Base-by-base conservation (phyloP, 805 yeast species). In the Starmerella floricola region DNA sequence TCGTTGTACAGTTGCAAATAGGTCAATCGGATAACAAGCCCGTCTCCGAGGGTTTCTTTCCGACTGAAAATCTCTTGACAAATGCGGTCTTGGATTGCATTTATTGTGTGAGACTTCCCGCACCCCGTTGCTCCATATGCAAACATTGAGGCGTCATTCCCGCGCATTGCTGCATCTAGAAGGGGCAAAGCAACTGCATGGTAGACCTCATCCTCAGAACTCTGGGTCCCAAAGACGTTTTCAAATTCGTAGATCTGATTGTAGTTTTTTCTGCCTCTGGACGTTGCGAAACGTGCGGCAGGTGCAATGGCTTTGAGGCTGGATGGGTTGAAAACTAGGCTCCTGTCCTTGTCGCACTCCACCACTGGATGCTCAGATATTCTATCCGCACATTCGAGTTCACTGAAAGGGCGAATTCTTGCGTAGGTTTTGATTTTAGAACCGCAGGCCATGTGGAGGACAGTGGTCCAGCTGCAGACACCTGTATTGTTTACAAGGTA, bases 111-210 rank as follows among this genome's bases (percentile, higher is more conserved):
- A 0, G 96, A 87, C 57, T 87, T 87, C n/a, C 97, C 97, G 60
- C 96, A 87, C 0, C 97, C 97, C 0, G 97, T 87, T 23, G 97
- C 66, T 1, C 97, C 97, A 58, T 87, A 87, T 0, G 97, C 96
- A 65, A 87, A 87, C 0, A 87, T 84, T 0, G 95, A 85, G 5
- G 94, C 79, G 58, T 88, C 86, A 61, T 66, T 83, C 0, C 96
- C 97, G 47, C 82, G 91, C 32, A 87, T 59, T 0, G 85, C 76
- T 31, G 78, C 71, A 46, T 78, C 84, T 6, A 87, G 64, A 36
- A 85, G 63, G 0, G 94, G 49, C 38, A 68, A 65, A 0, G 94
- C 74, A 1, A 94, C 83, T 24, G 61, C 59, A 20, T 63, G 56
- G 55, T 74, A 87, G 0, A 87, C 83, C 6, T 79, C 78, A 8